A percentile compares a stretch with the other conserved stretches of the same genome.
phyloP scores from a whole-genome alignment of 164 flowering plant genomes.

The Vitis vinifera region DNA sequence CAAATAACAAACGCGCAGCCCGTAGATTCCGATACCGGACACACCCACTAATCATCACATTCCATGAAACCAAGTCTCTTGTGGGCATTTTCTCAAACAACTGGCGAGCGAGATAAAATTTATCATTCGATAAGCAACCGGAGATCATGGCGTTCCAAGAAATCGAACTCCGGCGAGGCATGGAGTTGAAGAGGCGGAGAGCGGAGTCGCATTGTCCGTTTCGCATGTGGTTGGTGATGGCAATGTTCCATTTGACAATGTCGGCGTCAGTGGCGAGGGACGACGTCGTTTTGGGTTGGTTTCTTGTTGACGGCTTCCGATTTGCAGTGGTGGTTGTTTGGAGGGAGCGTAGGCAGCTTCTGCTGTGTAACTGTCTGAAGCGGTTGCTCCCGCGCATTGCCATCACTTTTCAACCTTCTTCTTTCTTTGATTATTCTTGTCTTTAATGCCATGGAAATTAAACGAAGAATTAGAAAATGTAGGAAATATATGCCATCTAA shows the following conservation, averaged over 20 bases:
- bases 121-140: conserved; percentile 54
- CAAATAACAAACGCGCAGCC: conserved; percentile 63
- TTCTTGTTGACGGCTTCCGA: conserved; percentile 17
- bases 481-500: too few species aligned
- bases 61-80: conserved; percentile 75
- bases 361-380: conserved; percentile 16
- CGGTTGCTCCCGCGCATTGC: conserved; percentile 27
- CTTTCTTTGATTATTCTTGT: too few species aligned
- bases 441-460: too few species aligned
- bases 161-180: conserved; percentile 60
- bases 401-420: background rate
- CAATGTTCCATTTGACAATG: conserved; percentile 55
- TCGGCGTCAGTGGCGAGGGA: conserved; percentile 29
- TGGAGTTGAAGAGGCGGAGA: conserved; percentile 45
- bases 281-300: conserved; percentile 8
- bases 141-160: conserved; percentile 82
- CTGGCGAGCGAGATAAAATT: conserved; percentile 45
- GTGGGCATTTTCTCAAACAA: conserved; percentile 70
- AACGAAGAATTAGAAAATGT: too few species aligned
- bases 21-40: conserved; percentile 46
- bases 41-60: conserved; percentile 69
- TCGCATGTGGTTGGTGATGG: conserved; percentile 65
- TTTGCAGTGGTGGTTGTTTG: conserved; percentile 4
- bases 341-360: conserved; percentile 6
- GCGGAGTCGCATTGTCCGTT: conserved; percentile 55